Evolutionary conservation across 352 stramenopile genomes (phyloP), one percentile per base, ranked within the genome.

Genomic region (Pythium biforme): DNA sequence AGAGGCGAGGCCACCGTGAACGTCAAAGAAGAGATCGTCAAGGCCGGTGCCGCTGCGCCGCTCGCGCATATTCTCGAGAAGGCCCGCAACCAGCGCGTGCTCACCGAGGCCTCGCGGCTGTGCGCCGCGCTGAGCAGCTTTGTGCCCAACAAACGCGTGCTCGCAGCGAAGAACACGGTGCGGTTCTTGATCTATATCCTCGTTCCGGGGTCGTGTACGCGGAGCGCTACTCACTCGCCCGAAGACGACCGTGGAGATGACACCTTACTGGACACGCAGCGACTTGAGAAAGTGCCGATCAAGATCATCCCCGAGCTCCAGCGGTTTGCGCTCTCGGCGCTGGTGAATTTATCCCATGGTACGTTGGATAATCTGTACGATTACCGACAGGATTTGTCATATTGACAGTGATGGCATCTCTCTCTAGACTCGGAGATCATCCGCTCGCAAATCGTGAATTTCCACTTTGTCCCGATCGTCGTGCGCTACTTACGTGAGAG

Each of bases 331-430:
- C 54, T 89, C 5, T 76, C 69, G 31, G 79, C 83, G 19, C 75
- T 92, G 12, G 79, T 89, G 11, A 92, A 90, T 52, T 62, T 92
- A n/a, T 78, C 75, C 1, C 67, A 88, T 41, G 75, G 82, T 90
- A 57, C n/a, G 76, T 69, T 14, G 11, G 3, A 31, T 23, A 54
- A 11, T 10, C 23, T 23, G 17, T n/a, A 41, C 31, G 43, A 23
- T n/a, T n/a, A n/a, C n/a, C n/a, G n/a, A n/a, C n/a, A n/a, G n/a
- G n/a, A n/a, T n/a, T n/a, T n/a, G n/a, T n/a, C n/a, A n/a, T n/a
- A n/a, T n/a, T n/a, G n/a, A n/a, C n/a, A n/a, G n/a, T n/a, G n/a
- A n/a, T n/a, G n/a, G n/a, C 34, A 37, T 34, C 17, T 34, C 12
- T 34, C 26, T 62, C 46, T 53, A 92, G 83, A 88, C 56, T 90